A percentile compares a stretch with the other conserved stretches of the same genome.
Conservation (phyloP, 768 basidiomycete species). For the Leucocoprinus leucothites region DNA sequence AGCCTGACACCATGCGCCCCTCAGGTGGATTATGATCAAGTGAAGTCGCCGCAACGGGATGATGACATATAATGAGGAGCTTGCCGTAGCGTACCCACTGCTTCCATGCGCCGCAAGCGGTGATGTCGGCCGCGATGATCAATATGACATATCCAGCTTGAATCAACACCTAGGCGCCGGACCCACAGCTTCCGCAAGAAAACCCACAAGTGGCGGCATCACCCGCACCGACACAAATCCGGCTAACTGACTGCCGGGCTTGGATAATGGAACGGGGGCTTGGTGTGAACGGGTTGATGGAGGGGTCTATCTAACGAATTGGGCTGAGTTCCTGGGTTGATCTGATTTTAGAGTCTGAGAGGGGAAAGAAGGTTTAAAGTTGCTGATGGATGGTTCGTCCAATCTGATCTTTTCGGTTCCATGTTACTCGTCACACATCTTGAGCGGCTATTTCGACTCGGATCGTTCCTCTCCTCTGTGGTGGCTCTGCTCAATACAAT, state of each 20-base stretch:
- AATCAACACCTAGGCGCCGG: not conserved
- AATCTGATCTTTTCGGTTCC: conserved; percentile 9
- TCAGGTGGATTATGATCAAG: too few relatives aligned
- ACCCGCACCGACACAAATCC: not conserved
- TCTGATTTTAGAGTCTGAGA: conserved; percentile 1
- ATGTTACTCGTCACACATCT: too few relatives aligned
- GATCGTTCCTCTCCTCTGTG: conserved; percentile 3
- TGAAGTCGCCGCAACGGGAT: not conserved
- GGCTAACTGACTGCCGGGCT: not conserved
- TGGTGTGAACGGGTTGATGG: too few relatives aligned
- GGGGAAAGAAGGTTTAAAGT: conserved; percentile 11
- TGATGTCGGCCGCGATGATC: not conserved
- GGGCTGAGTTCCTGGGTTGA: not conserved
- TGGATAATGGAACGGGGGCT: not conserved
- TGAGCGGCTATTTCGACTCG: conserved; percentile 2
- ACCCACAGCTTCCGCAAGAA: not conserved
- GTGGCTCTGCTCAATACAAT: too few relatives aligned
- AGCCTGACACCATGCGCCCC: too few relatives aligned
- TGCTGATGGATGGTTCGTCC: conserved; percentile 4
- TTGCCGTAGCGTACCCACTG: too few relatives aligned
- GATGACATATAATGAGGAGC: not conserved
- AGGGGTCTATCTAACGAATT: not conserved
- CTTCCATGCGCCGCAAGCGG: not conserved
- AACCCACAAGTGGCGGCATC: not conserved
- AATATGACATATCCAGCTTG: not conserved